These are phyloP conservation scores for Thermothielavioides terrestris DNA, from an alignment of 495 filamentous ascomycete species.

Conservation along the genomic window DNA sequence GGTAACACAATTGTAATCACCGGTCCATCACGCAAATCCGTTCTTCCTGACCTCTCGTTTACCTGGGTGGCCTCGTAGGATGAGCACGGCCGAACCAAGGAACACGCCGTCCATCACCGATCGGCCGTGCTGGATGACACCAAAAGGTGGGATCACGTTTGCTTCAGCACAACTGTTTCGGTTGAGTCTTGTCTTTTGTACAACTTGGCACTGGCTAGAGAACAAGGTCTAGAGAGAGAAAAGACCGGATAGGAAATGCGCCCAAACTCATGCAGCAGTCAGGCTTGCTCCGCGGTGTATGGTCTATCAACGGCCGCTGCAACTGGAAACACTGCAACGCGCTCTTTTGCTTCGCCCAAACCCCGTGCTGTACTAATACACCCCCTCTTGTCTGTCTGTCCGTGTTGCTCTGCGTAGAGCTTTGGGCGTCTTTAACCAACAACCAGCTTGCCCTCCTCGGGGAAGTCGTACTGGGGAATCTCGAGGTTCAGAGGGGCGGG, in stretches of 20 bases:
- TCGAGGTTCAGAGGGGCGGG: constrained; percentile 96
- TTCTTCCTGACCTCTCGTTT: neutral
- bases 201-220: constrained; percentile 7
- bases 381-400: neutral
- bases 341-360: constrained; percentile 10
- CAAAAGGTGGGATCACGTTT: neutral
- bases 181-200: constrained; percentile 13
- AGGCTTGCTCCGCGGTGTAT: constrained; percentile 13
- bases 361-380: constrained; percentile 19
- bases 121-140: neutral
- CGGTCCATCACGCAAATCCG: neutral
- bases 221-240: constrained; percentile 12
- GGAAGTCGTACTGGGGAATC: constrained; percentile 82
- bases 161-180: neutral
- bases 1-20: neutral
- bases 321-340: constrained; percentile 9
- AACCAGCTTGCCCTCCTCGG: constrained; percentile 65
- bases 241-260: neutral
- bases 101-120: neutral
- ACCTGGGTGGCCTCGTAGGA: neutral
- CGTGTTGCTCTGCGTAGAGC: neutral
- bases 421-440: constrained; percentile 85
- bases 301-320: constrained; percentile 17
- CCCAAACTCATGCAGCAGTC: constrained; percentile 9
- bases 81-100: neutral